Percentiles rank a stretch among this genome's conserved stretches.
Evolutionary conservation across 2,329 filamentous ascomycete genomes (phyloP).

Genomic region (Aspergillus sp.): DNA sequence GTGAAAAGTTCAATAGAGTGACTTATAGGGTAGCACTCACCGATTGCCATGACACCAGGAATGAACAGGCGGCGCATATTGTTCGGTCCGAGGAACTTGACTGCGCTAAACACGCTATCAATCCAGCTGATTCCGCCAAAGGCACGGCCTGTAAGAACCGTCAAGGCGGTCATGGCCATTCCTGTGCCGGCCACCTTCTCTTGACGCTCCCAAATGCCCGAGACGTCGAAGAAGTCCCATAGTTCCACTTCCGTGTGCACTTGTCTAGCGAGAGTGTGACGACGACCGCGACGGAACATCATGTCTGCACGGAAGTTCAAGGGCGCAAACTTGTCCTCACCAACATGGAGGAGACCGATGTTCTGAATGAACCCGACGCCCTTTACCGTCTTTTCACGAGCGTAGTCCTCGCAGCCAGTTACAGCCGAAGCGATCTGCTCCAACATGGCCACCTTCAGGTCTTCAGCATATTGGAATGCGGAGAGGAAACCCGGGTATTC

Average conservation of each 20-base stretch:
- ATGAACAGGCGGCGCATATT: constrained; percentile 79
- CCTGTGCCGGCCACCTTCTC: constrained; percentile 94
- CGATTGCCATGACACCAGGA: constrained; percentile 74
- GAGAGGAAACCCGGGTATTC: constrained; percentile 82
- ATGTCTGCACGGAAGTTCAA: constrained; percentile 86
- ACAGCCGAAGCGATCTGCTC: constrained; percentile 82
- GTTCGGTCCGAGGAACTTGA: constrained; percentile 76
- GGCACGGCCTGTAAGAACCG: constrained; percentile 78
- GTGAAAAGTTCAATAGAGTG: background rate
- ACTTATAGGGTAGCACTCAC: constrained; percentile 58
- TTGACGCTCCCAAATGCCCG: constrained; percentile 79
- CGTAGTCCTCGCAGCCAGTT: constrained; percentile 77
- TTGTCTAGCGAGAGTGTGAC: constrained; percentile 78
- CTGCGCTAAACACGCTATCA: constrained; percentile 79
- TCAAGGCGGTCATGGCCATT: constrained; percentile 89
- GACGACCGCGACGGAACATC: constrained; percentile 82
- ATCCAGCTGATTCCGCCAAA: constrained; percentile 86
- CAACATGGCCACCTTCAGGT: constrained; percentile 88
- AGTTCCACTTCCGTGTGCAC: constrained; percentile 86
- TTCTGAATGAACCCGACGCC: constrained; percentile 88
- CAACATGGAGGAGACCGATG: constrained; percentile 83
- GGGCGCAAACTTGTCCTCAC: constrained; percentile 75
- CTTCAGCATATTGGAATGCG: constrained; percentile 90
- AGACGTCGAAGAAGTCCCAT: constrained; percentile 90
- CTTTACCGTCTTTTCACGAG: constrained; percentile 72